Base-by-base conservation (phyloP, 371 early-diverging fungal genomes). In the Circinella minor region DNA sequence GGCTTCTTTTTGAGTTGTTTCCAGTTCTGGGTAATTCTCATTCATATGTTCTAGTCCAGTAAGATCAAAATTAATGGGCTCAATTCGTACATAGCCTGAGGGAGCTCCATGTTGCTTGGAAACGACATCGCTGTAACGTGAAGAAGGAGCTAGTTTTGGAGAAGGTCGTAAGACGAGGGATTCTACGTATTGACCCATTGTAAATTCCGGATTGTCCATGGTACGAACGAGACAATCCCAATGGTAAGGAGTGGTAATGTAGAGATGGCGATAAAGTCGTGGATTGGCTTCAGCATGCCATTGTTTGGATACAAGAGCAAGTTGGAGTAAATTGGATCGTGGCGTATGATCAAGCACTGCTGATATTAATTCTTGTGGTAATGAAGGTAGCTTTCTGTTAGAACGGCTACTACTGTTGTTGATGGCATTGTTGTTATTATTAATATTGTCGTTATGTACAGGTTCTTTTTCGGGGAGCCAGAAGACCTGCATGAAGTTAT, bases 251-350 rank as follows among this genome's bases (percentile, higher is more conserved):
- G 81, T 81, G 38, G 73, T 20, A 54, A 83, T 72, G 54, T 74
- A 72, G 17, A 83, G 13, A 61, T 79, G 74, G 6, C 64, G 69
- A 49, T 81, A 83, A 4, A 83, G 69, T 1, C 73, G 65, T 14
- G 80, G 77, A 72, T 72, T 79, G n/a, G 71, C 77, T 1, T 67
- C 55, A 27, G 70, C 36, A 36, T 83, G 69, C 81, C 81, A 83
- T 38, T 60, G 15, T 61, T 64, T 66, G 34, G 59, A 73, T 1
- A 81, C 72, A 1, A 62, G 34, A 0, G 75, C 72, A 4, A 75
- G 48, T 6, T 57, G 17, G 4, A 76, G 63, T 36, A 82, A 55
- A 61, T 66, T 60, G 0, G 80, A 75, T 46, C 80, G 69, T 4
- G 82, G 78, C 20, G 73, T 37, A 49, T 60, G 70, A 13, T 70